phyloP scores from a whole-genome alignment of 2,329 filamentous ascomycete species.

The Penicillium sp. region DNA sequence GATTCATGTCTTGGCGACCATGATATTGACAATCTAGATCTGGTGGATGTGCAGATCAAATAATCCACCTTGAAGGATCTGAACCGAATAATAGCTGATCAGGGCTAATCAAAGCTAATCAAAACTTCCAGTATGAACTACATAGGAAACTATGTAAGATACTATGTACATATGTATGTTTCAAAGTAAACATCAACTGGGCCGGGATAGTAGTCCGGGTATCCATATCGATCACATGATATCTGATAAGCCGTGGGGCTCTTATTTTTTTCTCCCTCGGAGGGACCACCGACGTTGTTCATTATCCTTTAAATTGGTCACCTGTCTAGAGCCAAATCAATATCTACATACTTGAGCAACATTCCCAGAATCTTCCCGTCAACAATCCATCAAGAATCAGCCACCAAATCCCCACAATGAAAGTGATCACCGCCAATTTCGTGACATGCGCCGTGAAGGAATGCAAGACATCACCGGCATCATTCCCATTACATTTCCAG shows the following conservation, averaged over 20 bases:
- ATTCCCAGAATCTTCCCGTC: background rate
- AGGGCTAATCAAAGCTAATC: background rate
- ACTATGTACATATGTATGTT: too few species aligned
- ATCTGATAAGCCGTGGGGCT: constrained; percentile 8
- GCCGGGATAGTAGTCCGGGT: background rate
- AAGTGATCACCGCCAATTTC: constrained; percentile 93
- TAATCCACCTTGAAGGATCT: constrained; percentile 22
- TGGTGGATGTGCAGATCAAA: constrained; percentile 69
- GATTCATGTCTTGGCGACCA: constrained; percentile 60
- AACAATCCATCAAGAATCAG: background rate
- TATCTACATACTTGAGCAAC: background rate
- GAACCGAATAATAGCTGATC: background rate
- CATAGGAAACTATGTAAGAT: background rate
- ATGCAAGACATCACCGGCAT: constrained; percentile 76
- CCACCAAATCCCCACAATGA: constrained; percentile 58
- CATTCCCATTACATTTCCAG: constrained; percentile 87
- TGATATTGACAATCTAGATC: constrained; percentile 72
- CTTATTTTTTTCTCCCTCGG: constrained; percentile 4
- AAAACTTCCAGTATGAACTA: background rate
- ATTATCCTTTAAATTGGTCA: background rate
- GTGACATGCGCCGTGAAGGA: constrained; percentile 92
- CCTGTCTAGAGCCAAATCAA: background rate
- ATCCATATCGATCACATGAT: constrained; percentile 14
- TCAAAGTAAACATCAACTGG: background rate
- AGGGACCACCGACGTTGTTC: constrained; percentile 1